Percentiles rank a stretch among this genome's conserved stretches.
phyloP scores from a whole-genome alignment of 805 yeast species.

The Teunomyces tritomae region DNA sequence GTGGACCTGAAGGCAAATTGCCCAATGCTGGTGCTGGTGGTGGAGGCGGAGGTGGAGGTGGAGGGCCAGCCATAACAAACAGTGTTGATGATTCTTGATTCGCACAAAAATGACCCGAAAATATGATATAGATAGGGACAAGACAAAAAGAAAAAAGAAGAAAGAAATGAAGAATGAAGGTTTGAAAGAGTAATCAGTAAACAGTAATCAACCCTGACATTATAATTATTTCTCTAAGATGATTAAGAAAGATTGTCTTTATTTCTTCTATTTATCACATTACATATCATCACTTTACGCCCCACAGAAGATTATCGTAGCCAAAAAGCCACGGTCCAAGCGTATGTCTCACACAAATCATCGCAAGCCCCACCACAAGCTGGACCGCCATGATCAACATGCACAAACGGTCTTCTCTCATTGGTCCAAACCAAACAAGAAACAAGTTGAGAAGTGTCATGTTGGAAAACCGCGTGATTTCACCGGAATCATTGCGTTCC shows the following conservation, averaged over 20 bases:
- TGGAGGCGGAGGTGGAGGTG: constrained; percentile 35
- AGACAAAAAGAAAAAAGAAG: too few species aligned
- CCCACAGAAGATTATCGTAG: constrained; percentile 67
- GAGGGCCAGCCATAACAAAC: constrained; percentile 23
- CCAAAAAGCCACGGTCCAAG: constrained; percentile 87
- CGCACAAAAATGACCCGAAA: too few species aligned
- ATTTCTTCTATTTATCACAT: too few species aligned
- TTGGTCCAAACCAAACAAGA: constrained; percentile 85
- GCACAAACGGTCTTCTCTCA: constrained; percentile 80
- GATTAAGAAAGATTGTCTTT: too few species aligned
- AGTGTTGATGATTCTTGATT: background rate
- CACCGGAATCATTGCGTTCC: too few species aligned
- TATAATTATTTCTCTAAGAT: too few species aligned
- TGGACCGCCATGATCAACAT: constrained; percentile 58
- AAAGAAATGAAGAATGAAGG: too few species aligned
- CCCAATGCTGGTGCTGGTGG: constrained; percentile 15
- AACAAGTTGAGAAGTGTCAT: constrained; percentile 83
- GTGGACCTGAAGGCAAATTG: constrained; percentile 16
- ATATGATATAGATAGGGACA: too few species aligned
- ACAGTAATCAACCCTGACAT: too few species aligned
- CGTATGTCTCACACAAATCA: constrained; percentile 74
- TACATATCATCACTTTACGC: constrained; percentile 24
- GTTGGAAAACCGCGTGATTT: constrained; percentile 54
- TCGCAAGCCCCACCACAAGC: constrained; percentile 59
- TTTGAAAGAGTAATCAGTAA: too few species aligned